Percentiles rank a stretch among this genome's conserved stretches.
Conservation (phyloP, 2,329 filamentous ascomycete species). For the Biscogniauxia mediterranea region DNA sequence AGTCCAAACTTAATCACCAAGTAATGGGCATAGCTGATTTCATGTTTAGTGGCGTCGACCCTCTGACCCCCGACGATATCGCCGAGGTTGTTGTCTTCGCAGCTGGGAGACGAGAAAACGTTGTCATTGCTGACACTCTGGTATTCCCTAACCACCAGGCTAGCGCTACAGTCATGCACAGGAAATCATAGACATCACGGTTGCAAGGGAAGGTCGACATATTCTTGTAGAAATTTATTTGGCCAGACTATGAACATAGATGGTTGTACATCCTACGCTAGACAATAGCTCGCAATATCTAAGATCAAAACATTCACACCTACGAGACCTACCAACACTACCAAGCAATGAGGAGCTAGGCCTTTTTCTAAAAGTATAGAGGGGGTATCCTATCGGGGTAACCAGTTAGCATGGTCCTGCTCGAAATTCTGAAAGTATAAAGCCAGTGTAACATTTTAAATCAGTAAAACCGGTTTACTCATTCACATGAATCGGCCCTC, state of each 20-base stretch:
- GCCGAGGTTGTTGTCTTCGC: slow-evolving; percentile 76
- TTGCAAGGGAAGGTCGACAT: slow-evolving; percentile 2
- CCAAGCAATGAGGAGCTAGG: not conserved
- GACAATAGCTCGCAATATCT: not conserved
- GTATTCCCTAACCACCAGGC: slow-evolving; percentile 76
- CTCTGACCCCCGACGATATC: slow-evolving; percentile 74
- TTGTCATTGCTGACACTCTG: slow-evolving; percentile 75
- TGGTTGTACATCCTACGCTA: not conserved
- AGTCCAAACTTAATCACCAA: slow-evolving; percentile 32
- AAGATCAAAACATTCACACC: not conserved
- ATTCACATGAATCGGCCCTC: slow-evolving; percentile 61
- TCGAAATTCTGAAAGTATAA: not conserved
- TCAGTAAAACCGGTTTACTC: slow-evolving; percentile 71
- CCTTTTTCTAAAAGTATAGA: not conserved
- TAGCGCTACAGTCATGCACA: slow-evolving; percentile 29
- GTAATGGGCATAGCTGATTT: slow-evolving; percentile 15
- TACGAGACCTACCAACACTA: not conserved
- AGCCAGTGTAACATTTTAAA: slow-evolving; percentile 12
- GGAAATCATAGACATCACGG: slow-evolving; percentile 18
- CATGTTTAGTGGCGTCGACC: slow-evolving; percentile 45
- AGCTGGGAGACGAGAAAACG: slow-evolving; percentile 74
- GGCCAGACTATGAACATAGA: not conserved
- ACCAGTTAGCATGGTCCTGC: slow-evolving; percentile 16
- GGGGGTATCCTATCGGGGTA: not conserved
- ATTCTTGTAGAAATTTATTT: slow-evolving; percentile 14